Conservation (phyloP, 441 rosid species). For the Viola pubescens region DNA sequence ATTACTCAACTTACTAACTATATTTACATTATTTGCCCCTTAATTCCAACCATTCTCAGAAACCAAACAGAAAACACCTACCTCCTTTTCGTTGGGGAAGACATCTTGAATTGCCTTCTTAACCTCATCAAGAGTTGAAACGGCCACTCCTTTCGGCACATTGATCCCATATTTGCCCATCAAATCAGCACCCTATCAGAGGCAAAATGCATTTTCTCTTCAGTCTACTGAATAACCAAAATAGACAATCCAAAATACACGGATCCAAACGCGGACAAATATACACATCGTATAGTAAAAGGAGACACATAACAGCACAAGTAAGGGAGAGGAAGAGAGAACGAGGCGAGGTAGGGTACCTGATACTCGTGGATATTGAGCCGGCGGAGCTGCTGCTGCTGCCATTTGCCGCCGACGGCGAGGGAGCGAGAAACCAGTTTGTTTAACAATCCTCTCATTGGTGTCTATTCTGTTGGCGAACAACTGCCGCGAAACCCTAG, state of each 20-base stretch:
- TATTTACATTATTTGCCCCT: not conserved
- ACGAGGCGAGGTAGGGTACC: conserved; percentile 28
- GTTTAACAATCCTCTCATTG: conserved; percentile 72
- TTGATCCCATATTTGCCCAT: conserved; percentile 85
- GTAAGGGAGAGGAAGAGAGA: not conserved
- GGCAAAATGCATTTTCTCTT: not conserved
- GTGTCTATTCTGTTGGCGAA: conserved; percentile 6
- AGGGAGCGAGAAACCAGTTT: conserved; percentile 72
- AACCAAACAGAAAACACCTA: conserved; percentile 13
- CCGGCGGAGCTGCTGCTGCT: conserved; percentile 91
- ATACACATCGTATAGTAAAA: not conserved
- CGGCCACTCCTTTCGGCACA: conserved; percentile 90
- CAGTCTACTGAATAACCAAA: conserved; percentile 1
- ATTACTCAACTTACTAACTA: no score
- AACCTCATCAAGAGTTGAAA: conserved; percentile 57
- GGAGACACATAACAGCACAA: not conserved
- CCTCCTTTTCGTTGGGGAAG: conserved; percentile 72
- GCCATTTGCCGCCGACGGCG: conserved; percentile 74
- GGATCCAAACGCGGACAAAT: not conserved
- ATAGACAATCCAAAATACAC: conserved; percentile 1
- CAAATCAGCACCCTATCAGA: conserved; percentile 76
- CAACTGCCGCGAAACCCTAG: conserved; percentile 6
- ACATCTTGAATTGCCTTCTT: conserved; percentile 48
- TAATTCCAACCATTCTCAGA: no score
- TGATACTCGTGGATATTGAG: conserved; percentile 96